phyloP scores from a whole-genome alignment of 176 grass and related monocot species.

The Neostapfia colusana region DNA sequence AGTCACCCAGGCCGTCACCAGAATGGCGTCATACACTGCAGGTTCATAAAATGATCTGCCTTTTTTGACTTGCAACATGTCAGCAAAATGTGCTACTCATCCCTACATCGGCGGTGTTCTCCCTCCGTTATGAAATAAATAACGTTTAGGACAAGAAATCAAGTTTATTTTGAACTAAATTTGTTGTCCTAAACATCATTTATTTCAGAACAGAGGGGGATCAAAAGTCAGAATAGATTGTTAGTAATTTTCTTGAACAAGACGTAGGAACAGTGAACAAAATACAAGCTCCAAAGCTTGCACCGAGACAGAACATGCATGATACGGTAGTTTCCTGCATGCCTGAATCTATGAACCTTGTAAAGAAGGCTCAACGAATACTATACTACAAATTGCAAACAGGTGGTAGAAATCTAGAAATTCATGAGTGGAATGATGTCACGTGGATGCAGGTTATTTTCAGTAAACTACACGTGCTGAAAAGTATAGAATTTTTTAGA shows the following conservation, averaged over 20 bases:
- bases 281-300: background rate
- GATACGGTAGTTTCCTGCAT: background rate
- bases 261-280: background rate
- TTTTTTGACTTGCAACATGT: background rate
- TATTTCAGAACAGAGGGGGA: too few relatives aligned
- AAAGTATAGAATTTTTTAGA: too few relatives aligned
- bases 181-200: too few relatives aligned
- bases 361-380: background rate
- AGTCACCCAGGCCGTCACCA: conserved; percentile 25
- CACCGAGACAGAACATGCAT: background rate
- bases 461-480: background rate
- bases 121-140: too few relatives aligned
- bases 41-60: background rate
- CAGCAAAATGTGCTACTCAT: background rate
- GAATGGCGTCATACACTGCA: background rate
- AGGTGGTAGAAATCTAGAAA: background rate
- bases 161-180: too few relatives aligned
- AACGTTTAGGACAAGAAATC: too few relatives aligned
- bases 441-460: background rate
- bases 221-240: background rate
- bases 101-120: background rate
- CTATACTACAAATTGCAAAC: background rate
- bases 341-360: background rate
- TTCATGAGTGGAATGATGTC: background rate
- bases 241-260: background rate